Percentiles rank a stretch among this genome's conserved stretches.
phyloP scores from a whole-genome alignment of 1,284 basidiomycete genomes.

The Cryptococcus maquisensis region DNA sequence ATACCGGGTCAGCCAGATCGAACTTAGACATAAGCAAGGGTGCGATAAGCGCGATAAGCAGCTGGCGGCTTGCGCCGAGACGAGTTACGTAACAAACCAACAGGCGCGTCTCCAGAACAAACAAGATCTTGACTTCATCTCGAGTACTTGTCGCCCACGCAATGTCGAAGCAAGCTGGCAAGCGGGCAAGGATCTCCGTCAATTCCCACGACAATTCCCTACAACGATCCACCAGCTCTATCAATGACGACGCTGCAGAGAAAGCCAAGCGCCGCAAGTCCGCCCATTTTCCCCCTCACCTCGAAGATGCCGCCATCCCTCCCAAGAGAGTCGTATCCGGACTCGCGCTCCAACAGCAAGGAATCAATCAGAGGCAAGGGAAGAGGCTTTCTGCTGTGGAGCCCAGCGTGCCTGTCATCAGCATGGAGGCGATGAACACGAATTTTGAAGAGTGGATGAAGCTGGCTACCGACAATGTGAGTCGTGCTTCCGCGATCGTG shows the following conservation, averaged over 20 bases:
- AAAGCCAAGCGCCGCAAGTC: slow-evolving; percentile 37
- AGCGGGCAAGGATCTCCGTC: not conserved
- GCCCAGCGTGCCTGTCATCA: slow-evolving; percentile 29
- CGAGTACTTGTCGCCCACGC: no score
- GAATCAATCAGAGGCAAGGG: slow-evolving; percentile 12
- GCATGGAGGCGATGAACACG: slow-evolving; percentile 72
- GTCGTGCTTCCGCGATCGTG: slow-evolving; percentile 43
- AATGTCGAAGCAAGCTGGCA: not conserved
- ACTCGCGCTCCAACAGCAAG: slow-evolving; percentile 19
- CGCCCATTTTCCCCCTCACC: slow-evolving; percentile 36
- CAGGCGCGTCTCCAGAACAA: no score
- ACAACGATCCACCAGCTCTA: not conserved
- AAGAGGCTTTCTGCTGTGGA: slow-evolving; percentile 39
- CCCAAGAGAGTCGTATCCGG: slow-evolving; percentile 31
- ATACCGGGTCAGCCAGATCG: no score
- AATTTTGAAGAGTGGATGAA: slow-evolving; percentile 99
- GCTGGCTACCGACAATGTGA: slow-evolving; percentile 96
- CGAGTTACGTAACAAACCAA: no score
- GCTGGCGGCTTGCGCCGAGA: no score
- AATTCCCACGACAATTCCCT: not conserved
- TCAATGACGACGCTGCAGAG: slow-evolving; percentile 43
- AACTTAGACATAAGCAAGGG: no score
- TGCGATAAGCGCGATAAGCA: no score
- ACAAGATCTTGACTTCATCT: no score
- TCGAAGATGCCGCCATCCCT: not conserved